Evolutionary conservation across 129 eudicot species (phyloP), one percentile per base, ranked within the genome.

Genomic region (Centaurea solstitialis): DNA sequence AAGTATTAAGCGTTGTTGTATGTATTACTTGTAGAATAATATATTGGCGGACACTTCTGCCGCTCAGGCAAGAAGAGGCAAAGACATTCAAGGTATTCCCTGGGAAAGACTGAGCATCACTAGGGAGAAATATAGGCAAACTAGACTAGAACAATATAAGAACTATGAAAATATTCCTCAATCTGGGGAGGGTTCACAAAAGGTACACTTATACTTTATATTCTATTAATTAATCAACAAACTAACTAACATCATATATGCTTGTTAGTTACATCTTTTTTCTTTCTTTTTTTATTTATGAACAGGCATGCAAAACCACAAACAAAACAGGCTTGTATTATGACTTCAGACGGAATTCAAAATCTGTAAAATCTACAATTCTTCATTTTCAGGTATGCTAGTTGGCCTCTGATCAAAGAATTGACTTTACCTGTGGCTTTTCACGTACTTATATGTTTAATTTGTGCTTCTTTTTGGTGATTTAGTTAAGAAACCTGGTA

Each of bases 81-180:
- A 86, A 82, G 98, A 93, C 71, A 90, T 93, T 73, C 98, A 93
- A 86, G 98, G 98, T 70, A 93, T 93, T 21, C 97, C 97, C 1
- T 93, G 98, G 98, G 97, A 91, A 40, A 84, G 90, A 77, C 90
- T 91, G 40, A 89, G 87, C 87, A 87, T 91, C 61, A 87, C 98
- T 33, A 88, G 97, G 72, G 97, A 93, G 71, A 91, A 91, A 67
- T 91, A 90, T 74, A 88, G 97, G 81, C 91, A 89, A 85, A 91
- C 93, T 37, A 91, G 98, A 76, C 82, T 93, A 65, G 94, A 91
- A 71, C 97, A 91, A 75, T 93, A 93, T 79, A 93, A 87, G 77
- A 93, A 91, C 72, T 91, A 91, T 73, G 98, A 91, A 80, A 93
- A 93, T 71, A 80, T 93, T 80, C 92, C 93, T 73, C 91, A 67